Conservation (phyloP, 2,329 filamentous ascomycete species). For the Ophiostoma triangulosporum region DNA sequence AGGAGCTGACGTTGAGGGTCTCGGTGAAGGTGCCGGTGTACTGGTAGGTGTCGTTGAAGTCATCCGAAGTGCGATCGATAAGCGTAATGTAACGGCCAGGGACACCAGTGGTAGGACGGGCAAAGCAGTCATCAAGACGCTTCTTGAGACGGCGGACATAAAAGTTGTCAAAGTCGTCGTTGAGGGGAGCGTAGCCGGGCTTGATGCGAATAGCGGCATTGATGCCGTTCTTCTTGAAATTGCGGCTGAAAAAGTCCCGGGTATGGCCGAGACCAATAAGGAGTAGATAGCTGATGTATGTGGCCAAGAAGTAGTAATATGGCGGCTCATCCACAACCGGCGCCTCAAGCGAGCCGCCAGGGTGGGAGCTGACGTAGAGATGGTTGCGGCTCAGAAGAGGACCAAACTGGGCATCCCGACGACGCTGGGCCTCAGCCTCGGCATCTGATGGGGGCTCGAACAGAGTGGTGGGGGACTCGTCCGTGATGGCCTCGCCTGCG, state of each 20-base stretch:
- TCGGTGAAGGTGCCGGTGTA: slow-evolving; percentile 84
- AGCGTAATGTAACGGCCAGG: slow-evolving; percentile 89
- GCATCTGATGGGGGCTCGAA: slow-evolving; percentile 81
- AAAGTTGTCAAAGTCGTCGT: slow-evolving; percentile 98
- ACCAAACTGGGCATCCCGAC: slow-evolving; percentile 80
- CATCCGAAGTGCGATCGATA: slow-evolving; percentile 77
- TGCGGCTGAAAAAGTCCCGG: slow-evolving; percentile 94
- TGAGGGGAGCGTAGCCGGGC: slow-evolving; percentile 88
- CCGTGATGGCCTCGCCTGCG: slow-evolving; percentile 57
- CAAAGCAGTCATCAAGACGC: slow-evolving; percentile 93
- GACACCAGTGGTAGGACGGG: slow-evolving; percentile 81
- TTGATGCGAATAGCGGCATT: slow-evolving; percentile 72
- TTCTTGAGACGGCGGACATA: slow-evolving; percentile 87
- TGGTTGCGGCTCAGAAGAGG: slow-evolving; percentile 70
- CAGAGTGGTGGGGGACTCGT: slow-evolving; percentile 59
- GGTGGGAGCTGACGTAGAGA: slow-evolving; percentile 78
- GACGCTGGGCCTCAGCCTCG: slow-evolving; percentile 62
- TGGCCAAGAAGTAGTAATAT: slow-evolving; percentile 93
- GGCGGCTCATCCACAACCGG: slow-evolving; percentile 90
- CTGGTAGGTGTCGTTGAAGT: slow-evolving; percentile 84
- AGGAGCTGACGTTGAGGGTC: slow-evolving; percentile 96
- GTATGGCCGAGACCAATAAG: slow-evolving; percentile 92
- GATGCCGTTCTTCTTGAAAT: slow-evolving; percentile 68
- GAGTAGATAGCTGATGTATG: slow-evolving; percentile 95
- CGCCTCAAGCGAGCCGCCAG: slow-evolving; percentile 64